These are phyloP conservation scores for Ceratocystis eucalypticola DNA, from an alignment of 2,329 filamentous ascomycete species.

Conservation along the genomic window DNA sequence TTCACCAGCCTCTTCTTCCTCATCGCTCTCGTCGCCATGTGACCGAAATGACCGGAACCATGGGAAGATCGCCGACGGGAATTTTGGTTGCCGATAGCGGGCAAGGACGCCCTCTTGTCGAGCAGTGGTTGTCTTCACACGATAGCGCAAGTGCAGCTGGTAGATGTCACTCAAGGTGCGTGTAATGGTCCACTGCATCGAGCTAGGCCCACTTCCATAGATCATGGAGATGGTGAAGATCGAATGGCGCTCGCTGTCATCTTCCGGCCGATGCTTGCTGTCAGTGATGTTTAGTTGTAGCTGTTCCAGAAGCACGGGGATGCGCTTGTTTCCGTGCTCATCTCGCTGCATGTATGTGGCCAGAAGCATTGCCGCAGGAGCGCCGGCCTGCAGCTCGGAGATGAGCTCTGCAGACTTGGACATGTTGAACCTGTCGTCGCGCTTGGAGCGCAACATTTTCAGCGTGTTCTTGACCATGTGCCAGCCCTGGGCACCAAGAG, in stretches of 20 bases:
- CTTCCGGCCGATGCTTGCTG: conserved; percentile 54
- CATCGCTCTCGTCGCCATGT: conserved; percentile 66
- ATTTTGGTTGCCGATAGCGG: conserved; percentile 66
- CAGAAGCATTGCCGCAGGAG: conserved; percentile 82
- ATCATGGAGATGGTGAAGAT: conserved; percentile 87
- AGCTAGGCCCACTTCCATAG: conserved; percentile 85
- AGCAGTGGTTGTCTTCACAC: conserved; percentile 60
- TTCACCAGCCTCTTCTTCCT: conserved; percentile 43
- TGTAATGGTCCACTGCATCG: conserved; percentile 93
- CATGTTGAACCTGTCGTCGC: conserved; percentile 80
- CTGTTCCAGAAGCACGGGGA: conserved; percentile 89
- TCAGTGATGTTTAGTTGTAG: conserved; percentile 78
- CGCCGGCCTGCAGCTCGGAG: conserved; percentile 83
- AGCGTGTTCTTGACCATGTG: conserved; percentile 82
- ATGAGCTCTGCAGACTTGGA: conserved; percentile 93
- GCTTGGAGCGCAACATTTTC: conserved; percentile 64
- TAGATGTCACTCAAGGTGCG: conserved; percentile 79
- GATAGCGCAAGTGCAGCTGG: conserved; percentile 88
- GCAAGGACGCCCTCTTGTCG: conserved; percentile 29
- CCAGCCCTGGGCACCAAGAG: conserved; percentile 74
- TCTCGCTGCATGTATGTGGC: conserved; percentile 97
- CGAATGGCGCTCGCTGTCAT: conserved; percentile 56
- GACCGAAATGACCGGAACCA: conserved; percentile 72
- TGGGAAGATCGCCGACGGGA: conserved; percentile 78
- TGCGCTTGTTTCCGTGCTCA: conserved; percentile 87